These are phyloP conservation scores for Acer negundo DNA, from an alignment of 345 rosid genomes.

Conservation along the genomic window DNA sequence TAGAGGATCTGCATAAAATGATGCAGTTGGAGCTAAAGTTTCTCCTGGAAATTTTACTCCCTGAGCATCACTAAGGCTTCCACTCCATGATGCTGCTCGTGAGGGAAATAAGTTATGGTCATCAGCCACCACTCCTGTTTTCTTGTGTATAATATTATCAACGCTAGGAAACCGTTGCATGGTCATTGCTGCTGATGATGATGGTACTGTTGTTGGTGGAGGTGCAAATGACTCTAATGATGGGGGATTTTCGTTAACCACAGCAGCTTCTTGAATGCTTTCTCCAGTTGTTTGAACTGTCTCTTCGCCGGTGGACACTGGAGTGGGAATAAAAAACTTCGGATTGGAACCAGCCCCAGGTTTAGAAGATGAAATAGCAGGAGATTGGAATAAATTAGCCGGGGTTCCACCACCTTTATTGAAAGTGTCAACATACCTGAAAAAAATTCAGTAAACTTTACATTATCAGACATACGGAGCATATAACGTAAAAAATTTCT, in stretches of 20 bases:
- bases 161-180: slow-evolving; percentile 25
- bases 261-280: slow-evolving; percentile 16
- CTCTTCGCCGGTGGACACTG: slow-evolving; percentile 25
- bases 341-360: slow-evolving; percentile 37
- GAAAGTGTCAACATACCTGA: slow-evolving; percentile 61
- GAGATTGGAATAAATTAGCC: slow-evolving; percentile 45
- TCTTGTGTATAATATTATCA: slow-evolving; percentile 19
- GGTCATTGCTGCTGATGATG: background rate
- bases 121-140: slow-evolving; percentile 3
- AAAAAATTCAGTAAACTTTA: background rate
- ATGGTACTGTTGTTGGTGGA: background rate
- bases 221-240: background rate
- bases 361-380: slow-evolving; percentile 34
- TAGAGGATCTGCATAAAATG: background rate
- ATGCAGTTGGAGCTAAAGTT: background rate
- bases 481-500: background rate
- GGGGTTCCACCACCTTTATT: slow-evolving; percentile 44
- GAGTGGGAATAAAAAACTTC: slow-evolving; percentile 51
- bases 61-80: slow-evolving; percentile 13
- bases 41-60: slow-evolving; percentile 8
- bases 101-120: background rate
- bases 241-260: slow-evolving; percentile 15
- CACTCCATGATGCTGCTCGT: slow-evolving; percentile 29
- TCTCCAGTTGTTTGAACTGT: slow-evolving; percentile 10
- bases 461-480: background rate